These are phyloP conservation scores for Nakazawaea anatomiae DNA, from an alignment of 805 yeast species.

Conservation along the genomic window DNA sequence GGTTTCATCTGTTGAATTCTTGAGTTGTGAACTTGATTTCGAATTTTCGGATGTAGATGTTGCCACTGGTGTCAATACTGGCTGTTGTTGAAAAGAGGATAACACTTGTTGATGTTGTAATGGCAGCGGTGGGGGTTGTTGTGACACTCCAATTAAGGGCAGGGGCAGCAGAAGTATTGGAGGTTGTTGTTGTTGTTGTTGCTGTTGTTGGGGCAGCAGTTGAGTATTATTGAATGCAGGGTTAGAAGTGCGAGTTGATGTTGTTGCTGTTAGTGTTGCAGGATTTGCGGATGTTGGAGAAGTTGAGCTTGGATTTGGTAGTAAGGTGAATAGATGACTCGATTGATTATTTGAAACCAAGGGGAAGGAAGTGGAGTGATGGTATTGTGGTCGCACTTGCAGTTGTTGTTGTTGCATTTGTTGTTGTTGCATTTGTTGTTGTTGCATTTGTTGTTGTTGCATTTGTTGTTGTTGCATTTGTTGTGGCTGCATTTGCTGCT, in stretches of 20 bases:
- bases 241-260: not conserved
- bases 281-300: not conserved
- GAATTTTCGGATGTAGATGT: not conserved
- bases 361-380: constrained; percentile 3
- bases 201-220: not conserved
- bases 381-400: not conserved
- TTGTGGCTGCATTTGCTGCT: no score
- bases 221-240: not conserved
- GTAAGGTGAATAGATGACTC: not conserved
- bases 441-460: not conserved
- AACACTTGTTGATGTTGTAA: not conserved
- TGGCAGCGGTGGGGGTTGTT: not conserved
- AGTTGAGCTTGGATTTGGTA: not conserved
- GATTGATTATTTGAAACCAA: not conserved
- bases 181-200: not conserved
- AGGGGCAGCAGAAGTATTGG: not conserved
- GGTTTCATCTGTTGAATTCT: not conserved
- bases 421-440: not conserved
- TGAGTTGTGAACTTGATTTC: not conserved
- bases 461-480: not conserved
- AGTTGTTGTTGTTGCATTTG: not conserved
- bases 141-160: no score
- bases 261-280: not conserved
- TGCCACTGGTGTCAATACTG: not conserved
- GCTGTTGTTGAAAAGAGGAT: not conserved